Evolutionary conservation across 768 basidiomycete genomes (phyloP), one percentile per base, ranked within the genome.

Genomic region (Suillus variegatus): DNA sequence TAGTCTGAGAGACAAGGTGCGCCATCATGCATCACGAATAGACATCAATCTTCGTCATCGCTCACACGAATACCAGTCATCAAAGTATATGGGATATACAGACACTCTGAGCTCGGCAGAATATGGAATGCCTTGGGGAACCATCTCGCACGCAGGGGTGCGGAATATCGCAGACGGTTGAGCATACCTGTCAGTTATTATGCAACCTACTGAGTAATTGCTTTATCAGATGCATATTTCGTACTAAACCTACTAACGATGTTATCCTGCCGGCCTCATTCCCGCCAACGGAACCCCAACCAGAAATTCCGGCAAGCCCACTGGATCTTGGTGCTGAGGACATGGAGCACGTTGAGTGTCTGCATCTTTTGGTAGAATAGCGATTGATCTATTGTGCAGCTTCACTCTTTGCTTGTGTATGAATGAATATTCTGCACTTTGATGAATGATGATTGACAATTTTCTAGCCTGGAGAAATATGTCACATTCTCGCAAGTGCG

Each of bases 361-460:
- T 43, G 54, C 8, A 22, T 43, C 10, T 20, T 43, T 43, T 3
- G 6, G 18, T 12, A 12, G 6, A 18, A 12, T 28, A 41, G 35
- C 16, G 12, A n/a, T 58, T 54, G 25, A 52, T 70, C 13, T 8
- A 14, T 32, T 35, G 8, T 52, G 38, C 55, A 88, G 86, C 76
- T 88, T 9, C 87, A 89, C 67, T 79, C 83, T 2, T 78, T 88
- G 38, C 79, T 89, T 20, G 81, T 86, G 87, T 89, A 71, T 64
- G 85, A 8, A 32, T 38, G 6, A 36, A 36, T 35, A n/a, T 58
- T 28, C 63, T 18, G 22, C 22, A 22, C 46, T 32, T 10, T 57
- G 32, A 38, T 20, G 20, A 20, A n/a, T 36, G 12, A n/a, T 0
- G 7, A 35, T 22, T 85, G 52, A 88, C 61, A 84, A 84, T 72